Base-by-base conservation (phyloP, 2,329 filamentous ascomycete species). In the Cytospora leucostoma region DNA sequence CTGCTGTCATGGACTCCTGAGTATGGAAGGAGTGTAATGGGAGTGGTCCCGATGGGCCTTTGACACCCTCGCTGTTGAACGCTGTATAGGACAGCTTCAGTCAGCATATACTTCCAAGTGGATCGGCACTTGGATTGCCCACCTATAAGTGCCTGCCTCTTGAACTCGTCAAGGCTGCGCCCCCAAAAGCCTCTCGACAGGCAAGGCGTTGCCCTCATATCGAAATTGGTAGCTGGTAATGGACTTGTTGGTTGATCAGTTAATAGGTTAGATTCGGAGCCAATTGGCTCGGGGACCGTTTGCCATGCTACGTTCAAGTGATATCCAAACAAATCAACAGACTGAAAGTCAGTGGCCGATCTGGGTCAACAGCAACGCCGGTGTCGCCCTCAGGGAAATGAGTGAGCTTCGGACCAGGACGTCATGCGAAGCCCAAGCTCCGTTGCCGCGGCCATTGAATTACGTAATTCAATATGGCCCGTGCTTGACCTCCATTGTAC, bases 21-120 rank as follows among this genome's bases (percentile, higher is more conserved):
- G 72, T 69, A 70, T 83, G 78, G 77, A 94, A 94, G 68, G 80
- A 78, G 71, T 88, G 84, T 38, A 95, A 82, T 7, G 83, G 79
- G 64, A 84, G 85, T 1, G 90, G 88, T 32, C 84, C 84, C 1
- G 80, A 82, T 32, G 90, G 85, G 33, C 82, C 83, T 68, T 85
- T 87, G 70, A 92, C 80, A 56, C 84, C 88, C 76, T 93, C 89
- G 69, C 90, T 80, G 59, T 84, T 89, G 67, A 91, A 75, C 44
- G 85, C 91, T 92, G 71, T 58, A 65, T 53, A 59, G 58, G 27
- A 63, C 38, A 66, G 54, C 56, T 44, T 63, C 12, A 63, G 62
- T 38, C 63, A 59, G 66, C 51, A 67, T 56, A 47, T 21, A 47
- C n/a, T 56, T 35, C 44, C 19, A 61, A 38, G 11, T 15, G 19